Evolutionary conservation across 225 moss, liverwort and hornwort species (phyloP).

Genomic region (Lunularia cruciata): DNA sequence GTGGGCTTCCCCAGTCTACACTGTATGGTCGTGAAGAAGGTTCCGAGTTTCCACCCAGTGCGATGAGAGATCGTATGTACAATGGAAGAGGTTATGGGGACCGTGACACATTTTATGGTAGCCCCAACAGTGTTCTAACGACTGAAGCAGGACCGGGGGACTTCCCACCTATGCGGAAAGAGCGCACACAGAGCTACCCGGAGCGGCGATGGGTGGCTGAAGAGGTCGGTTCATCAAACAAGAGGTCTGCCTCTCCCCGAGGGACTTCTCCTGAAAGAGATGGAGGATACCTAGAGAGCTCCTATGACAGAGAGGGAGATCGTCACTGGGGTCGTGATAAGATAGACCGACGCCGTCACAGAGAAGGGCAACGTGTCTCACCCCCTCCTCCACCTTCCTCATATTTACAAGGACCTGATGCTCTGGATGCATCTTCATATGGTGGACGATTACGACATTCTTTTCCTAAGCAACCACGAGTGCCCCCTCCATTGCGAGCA

Average conservation of each 20-base stretch:
- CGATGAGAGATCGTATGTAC: constrained; percentile 65
- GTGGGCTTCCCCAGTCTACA: constrained; percentile 39
- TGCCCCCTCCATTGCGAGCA: constrained; percentile 67
- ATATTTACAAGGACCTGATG: constrained; percentile 64
- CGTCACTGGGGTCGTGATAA: constrained; percentile 95
- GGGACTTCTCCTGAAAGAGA: constrained; percentile 63
- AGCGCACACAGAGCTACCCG: constrained; percentile 45
- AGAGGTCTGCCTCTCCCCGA: constrained; percentile 54
- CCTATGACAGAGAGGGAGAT: constrained; percentile 81
- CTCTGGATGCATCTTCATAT: constrained; percentile 58
- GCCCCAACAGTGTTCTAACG: constrained; percentile 45
- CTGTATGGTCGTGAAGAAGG: constrained; percentile 60
- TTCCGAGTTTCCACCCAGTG: constrained; percentile 59
- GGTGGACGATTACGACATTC: constrained; percentile 76
- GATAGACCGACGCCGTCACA: constrained; percentile 68
- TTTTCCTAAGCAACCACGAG: constrained; percentile 82
- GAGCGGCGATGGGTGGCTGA: constrained; percentile 72
- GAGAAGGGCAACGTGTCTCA: constrained; percentile 63
- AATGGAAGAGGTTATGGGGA: constrained; percentile 59
- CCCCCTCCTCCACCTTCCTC: constrained; percentile 73
- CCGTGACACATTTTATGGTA: constrained; percentile 49
- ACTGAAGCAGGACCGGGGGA: constrained; percentile 54
- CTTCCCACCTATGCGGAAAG: constrained; percentile 50
- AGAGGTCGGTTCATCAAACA: constrained; percentile 57
- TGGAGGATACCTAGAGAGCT: constrained; percentile 52